Evolutionary conservation across 176 grass and related monocot genomes (phyloP).

Genomic region (Carex pumila): DNA sequence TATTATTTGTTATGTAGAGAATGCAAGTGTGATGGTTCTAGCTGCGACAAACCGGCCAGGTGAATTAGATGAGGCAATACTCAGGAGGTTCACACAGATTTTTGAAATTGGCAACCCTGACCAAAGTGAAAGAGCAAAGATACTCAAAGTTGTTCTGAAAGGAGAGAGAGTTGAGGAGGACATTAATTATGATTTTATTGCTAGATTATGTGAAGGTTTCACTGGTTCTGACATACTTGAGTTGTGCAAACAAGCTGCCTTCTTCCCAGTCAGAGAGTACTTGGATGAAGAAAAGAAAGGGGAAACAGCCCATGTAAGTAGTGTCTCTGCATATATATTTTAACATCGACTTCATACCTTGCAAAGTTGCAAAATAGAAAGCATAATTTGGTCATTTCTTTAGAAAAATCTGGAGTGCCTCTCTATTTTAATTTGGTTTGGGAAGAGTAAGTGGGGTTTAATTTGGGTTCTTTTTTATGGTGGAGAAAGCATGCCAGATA

Average conservation of each 20-base stretch:
- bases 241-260: constrained; percentile 92
- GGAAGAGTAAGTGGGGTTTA: not conserved
- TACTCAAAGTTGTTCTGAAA: constrained; percentile 77
- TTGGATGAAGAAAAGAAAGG: constrained; percentile 79
- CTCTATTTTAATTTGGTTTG: not conserved
- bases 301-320: constrained; percentile 40
- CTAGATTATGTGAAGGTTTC: constrained; percentile 77
- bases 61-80: constrained; percentile 89
- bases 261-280: constrained; percentile 80
- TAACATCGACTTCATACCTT: not conserved
- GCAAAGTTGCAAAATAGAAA: not conserved
- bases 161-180: constrained; percentile 61
- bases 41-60: constrained; percentile 95
- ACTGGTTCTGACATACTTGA: constrained; percentile 92
- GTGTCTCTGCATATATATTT: not conserved
- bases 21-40: constrained; percentile 97
- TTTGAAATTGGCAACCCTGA: constrained; percentile 89
- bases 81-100: constrained; percentile 84
- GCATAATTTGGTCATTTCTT: not conserved
- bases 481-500: not conserved
- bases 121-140: constrained; percentile 85
- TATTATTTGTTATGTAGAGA: constrained; percentile 37
- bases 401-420: not conserved
- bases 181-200: constrained; percentile 75
- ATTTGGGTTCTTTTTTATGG: not conserved